Evolutionary conservation across 257 asterid genomes (phyloP).

Genomic region (Rauvolfia tetraphylla): DNA sequence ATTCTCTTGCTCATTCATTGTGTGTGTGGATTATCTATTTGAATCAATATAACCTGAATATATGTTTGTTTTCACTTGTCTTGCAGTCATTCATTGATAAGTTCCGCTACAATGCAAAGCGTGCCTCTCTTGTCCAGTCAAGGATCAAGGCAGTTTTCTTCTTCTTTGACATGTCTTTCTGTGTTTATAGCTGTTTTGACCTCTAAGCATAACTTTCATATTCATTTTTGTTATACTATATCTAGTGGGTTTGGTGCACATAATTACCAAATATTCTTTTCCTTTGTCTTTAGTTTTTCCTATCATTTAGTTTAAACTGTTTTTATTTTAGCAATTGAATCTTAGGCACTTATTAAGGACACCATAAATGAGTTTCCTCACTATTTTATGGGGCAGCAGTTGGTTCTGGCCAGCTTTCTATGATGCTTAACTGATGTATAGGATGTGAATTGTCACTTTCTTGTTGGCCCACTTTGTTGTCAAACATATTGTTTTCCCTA

Average conservation of each 20-base stretch:
- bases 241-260: neutral
- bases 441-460: neutral
- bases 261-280: neutral
- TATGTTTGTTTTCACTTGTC: slow-evolving; percentile 13
- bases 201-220: slow-evolving; percentile 13
- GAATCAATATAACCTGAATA: slow-evolving; percentile 15
- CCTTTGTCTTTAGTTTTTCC: neutral
- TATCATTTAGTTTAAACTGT: neutral
- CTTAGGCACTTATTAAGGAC: neutral
- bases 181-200: neutral
- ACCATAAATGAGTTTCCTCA: neutral
- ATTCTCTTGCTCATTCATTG: slow-evolving; percentile 7
- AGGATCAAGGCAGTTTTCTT: slow-evolving; percentile 77
- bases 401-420: neutral
- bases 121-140: slow-evolving; percentile 98
- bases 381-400: neutral
- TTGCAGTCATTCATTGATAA: slow-evolving; percentile 90
- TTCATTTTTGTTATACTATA: neutral
- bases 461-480: neutral
- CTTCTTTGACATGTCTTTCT: slow-evolving; percentile 1
- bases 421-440: neutral
- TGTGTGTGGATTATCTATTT: neutral
- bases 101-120: slow-evolving; percentile 97
- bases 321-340: neutral
- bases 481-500: neutral